Conservation (phyloP, 805 yeast species). For the Teunomyces lycoperdinae region DNA sequence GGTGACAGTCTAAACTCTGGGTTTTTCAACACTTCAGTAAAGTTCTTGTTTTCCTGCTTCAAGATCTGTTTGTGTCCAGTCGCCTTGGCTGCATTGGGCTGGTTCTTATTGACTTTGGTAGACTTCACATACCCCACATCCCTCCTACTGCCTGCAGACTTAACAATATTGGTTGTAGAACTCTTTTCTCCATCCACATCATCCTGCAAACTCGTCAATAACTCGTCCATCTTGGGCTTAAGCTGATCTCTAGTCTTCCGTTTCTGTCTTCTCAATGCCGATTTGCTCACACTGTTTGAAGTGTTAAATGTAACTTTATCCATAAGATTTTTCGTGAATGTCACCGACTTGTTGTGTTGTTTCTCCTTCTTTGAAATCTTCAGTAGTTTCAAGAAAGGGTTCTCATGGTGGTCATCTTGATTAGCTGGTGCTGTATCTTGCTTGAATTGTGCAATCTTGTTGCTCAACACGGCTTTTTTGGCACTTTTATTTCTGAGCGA, state of each 20-base stretch:
- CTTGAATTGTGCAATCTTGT: constrained; percentile 27
- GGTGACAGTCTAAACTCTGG: constrained; percentile 56
- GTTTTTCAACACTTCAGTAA: constrained; percentile 55
- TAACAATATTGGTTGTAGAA: constrained; percentile 14
- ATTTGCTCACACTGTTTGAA: constrained; percentile 57
- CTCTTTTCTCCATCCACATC: constrained; percentile 13
- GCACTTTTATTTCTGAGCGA: constrained; percentile 33
- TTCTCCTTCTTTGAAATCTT: constrained; percentile 56
- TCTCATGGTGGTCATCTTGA: constrained; percentile 22
- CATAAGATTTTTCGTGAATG: constrained; percentile 29
- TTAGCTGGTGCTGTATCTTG: constrained; percentile 12
- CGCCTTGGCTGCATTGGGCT: constrained; percentile 49
- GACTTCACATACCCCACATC: constrained; percentile 18
- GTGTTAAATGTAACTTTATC: constrained; percentile 30
- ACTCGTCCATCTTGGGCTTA: constrained; percentile 65
- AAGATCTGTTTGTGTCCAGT: constrained; percentile 48
- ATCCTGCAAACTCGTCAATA: constrained; percentile 51
- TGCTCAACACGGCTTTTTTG: constrained; percentile 18
- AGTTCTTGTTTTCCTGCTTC: constrained; percentile 54
- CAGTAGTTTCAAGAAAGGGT: constrained; percentile 52
- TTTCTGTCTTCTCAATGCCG: constrained; percentile 62
- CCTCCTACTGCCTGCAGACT: constrained; percentile 1
- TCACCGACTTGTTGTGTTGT: constrained; percentile 37
- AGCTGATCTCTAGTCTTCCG: constrained; percentile 58
- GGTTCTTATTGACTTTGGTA: constrained; percentile 30